These are phyloP conservation scores for Backusella morwellensis DNA, from an alignment of 192 early-diverging fungal species.

Conservation along the genomic window DNA sequence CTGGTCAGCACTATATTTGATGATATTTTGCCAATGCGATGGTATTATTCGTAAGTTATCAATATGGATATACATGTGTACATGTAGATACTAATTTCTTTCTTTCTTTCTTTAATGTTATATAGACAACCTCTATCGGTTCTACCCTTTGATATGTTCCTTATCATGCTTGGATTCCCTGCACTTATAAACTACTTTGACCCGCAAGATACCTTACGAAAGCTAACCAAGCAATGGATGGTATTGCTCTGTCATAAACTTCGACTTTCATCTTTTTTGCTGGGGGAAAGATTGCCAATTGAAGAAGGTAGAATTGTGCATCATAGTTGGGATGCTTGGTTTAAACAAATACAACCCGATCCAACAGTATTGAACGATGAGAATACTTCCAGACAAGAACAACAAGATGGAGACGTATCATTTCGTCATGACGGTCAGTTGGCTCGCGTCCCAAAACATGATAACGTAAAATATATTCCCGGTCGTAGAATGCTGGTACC, in stretches of 20 bases:
- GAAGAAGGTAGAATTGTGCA: conserved; percentile 67
- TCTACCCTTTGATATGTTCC: conserved; percentile 27
- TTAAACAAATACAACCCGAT: conserved; percentile 16
- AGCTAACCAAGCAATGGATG: conserved; percentile 58
- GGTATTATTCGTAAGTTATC: conserved; percentile 57
- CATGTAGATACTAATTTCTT: background rate
- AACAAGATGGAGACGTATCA: conserved; percentile 35
- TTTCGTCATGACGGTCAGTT: conserved; percentile 51
- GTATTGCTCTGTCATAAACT: conserved; percentile 53
- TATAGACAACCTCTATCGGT: background rate
- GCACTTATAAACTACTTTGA: conserved; percentile 54
- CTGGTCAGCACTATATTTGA: conserved; percentile 23
- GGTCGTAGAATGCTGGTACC: conserved; percentile 82
- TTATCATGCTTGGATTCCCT: conserved; percentile 74
- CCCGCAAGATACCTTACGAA: conserved; percentile 54
- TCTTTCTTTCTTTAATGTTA: background rate
- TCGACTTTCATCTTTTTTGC: conserved; percentile 80
- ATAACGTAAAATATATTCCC: conserved; percentile 77
- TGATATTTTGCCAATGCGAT: conserved; percentile 60
- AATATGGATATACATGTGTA: background rate
- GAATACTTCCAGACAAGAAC: background rate
- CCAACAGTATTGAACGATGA: conserved; percentile 6
- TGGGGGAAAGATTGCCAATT: conserved; percentile 58
- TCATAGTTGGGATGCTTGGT: conserved; percentile 48
- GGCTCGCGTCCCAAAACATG: conserved; percentile 79